These are phyloP conservation scores for Penicillium sp. DNA, from an alignment of 2,329 filamentous ascomycete species.

Conservation along the genomic window DNA sequence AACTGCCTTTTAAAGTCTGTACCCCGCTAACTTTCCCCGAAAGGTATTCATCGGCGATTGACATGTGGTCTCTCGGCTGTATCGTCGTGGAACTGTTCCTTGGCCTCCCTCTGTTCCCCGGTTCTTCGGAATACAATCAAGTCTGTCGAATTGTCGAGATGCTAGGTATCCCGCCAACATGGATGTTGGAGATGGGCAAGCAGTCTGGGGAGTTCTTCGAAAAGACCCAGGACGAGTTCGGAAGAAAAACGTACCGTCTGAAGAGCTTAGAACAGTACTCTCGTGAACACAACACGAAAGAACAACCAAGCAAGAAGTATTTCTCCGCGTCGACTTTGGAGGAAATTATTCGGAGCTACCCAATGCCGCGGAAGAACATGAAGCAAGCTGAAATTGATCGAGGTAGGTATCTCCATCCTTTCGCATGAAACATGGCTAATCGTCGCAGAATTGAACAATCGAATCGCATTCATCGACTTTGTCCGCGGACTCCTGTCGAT, in stretches of 20 bases:
- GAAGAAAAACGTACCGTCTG: constrained; percentile 80
- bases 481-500: constrained; percentile 89
- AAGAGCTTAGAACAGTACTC: constrained; percentile 99
- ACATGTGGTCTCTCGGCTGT: constrained; percentile 99
- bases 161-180: constrained; percentile 91
- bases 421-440: constrained; percentile 8
- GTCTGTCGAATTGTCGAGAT: constrained; percentile 97
- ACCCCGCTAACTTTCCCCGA: constrained; percentile 7
- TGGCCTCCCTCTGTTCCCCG: constrained; percentile 88
- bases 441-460: constrained; percentile 89
- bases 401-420: constrained; percentile 57
- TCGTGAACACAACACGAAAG: constrained; percentile 89
- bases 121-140: constrained; percentile 98
- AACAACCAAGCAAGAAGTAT: constrained; percentile 99
- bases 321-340: constrained; percentile 91
- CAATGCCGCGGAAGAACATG: constrained; percentile 99
- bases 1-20: neutral
- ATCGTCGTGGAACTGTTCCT: constrained; percentile 98
- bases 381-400: constrained; percentile 93
- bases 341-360: constrained; percentile 95
- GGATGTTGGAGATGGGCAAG: constrained; percentile 99
- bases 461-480: constrained; percentile 96
- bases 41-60: constrained; percentile 91
- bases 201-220: constrained; percentile 97
- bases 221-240: constrained; percentile 86